Conservation (phyloP, 805 yeast species). For the Henningerozyma blattae region DNA sequence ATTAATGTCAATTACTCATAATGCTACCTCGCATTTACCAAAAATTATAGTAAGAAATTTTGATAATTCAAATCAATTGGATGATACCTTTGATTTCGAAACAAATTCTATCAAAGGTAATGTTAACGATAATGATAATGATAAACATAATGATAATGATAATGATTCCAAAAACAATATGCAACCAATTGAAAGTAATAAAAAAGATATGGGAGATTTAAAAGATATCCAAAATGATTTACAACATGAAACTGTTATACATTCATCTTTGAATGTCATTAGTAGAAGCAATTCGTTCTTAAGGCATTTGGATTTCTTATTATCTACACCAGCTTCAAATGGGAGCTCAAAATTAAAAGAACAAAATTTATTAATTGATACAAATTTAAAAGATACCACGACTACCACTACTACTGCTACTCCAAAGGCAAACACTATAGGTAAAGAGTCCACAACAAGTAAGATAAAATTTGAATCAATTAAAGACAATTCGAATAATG, state of each 20-base stretch:
- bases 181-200: neutral
- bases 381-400: neutral
- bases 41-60: constrained; percentile 3
- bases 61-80: constrained; percentile 1
- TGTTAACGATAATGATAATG: neutral
- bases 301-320: constrained; percentile 26
- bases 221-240: constrained; percentile 3
- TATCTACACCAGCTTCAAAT: constrained; percentile 15
- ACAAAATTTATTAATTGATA: too few species aligned
- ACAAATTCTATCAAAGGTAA: neutral
- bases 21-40: constrained; percentile 29
- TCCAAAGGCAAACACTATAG: constrained; percentile 1
- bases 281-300: constrained; percentile 22
- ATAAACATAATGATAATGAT: neutral
- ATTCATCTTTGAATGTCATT: constrained; percentile 5
- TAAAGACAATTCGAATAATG: constrained; percentile 17
- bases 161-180: neutral
- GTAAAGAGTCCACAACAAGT: constrained; percentile 4
- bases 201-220: neutral
- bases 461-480: constrained; percentile 23
- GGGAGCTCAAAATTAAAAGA: too few species aligned
- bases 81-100: neutral
- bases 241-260: constrained; percentile 7
- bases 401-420: neutral
- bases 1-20: constrained; percentile 35